These are phyloP conservation scores for Fusarium kyushuense DNA, from an alignment of 2,329 filamentous ascomycete species.

Conservation along the genomic window DNA sequence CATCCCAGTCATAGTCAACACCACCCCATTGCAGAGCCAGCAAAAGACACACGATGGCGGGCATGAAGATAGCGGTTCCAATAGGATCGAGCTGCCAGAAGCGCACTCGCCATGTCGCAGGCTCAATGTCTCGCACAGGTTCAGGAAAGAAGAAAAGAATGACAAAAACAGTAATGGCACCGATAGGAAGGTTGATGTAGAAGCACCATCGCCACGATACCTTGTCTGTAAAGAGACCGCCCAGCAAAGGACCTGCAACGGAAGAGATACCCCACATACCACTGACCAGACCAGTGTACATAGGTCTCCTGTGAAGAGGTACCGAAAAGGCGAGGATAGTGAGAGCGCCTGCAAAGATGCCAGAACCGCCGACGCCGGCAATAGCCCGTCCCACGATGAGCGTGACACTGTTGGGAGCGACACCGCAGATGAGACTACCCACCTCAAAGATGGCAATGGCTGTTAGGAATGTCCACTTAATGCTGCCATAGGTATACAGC, in stretches of 20 bases:
- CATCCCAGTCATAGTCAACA: slow-evolving; percentile 50
- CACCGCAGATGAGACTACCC: slow-evolving; percentile 57
- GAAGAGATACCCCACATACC: slow-evolving; percentile 62
- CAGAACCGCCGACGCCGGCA: slow-evolving; percentile 57
- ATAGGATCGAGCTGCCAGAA: slow-evolving; percentile 49
- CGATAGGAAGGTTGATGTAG: slow-evolving; percentile 57
- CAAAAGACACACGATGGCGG: slow-evolving; percentile 59
- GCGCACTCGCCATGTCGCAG: slow-evolving; percentile 43
- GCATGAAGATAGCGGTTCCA: slow-evolving; percentile 51
- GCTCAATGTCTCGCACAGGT: slow-evolving; percentile 43
- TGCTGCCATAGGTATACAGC: slow-evolving; percentile 60
- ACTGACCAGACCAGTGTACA: slow-evolving; percentile 54
- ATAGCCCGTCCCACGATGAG: slow-evolving; percentile 55
- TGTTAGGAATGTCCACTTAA: slow-evolving; percentile 57
- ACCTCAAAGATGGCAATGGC: slow-evolving; percentile 58
- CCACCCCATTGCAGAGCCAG: slow-evolving; percentile 65
- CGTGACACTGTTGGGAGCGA: slow-evolving; percentile 49
- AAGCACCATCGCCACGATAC: slow-evolving; percentile 58
- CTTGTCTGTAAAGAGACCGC: slow-evolving; percentile 53
- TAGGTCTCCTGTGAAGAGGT: slow-evolving; percentile 50
- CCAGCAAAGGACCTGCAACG: slow-evolving; percentile 52
- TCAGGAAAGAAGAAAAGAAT: slow-evolving; percentile 49
- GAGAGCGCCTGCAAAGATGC: slow-evolving; percentile 60
- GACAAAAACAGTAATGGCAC: slow-evolving; percentile 51
- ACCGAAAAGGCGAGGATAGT: slow-evolving; percentile 58